Evolutionary conservation across 768 basidiomycete species (phyloP).

Genomic region (Lentinula detonsa): DNA sequence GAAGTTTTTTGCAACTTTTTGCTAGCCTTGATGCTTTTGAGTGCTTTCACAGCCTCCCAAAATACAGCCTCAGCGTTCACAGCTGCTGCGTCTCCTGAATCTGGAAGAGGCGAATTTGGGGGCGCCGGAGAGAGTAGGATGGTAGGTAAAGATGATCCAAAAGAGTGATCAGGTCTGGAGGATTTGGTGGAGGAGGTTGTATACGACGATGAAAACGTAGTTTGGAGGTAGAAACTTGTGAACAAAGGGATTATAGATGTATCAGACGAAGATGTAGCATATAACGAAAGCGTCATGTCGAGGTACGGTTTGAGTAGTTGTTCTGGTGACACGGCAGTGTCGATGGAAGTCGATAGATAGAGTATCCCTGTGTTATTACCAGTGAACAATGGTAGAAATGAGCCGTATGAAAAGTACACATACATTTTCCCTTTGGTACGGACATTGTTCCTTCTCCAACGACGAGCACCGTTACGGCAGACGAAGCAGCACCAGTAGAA

Average conservation of each 20-base stretch:
- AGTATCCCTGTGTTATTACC: slow-evolving; percentile 18
- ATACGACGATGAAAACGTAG: not conserved
- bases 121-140: not conserved
- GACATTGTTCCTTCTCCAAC: slow-evolving; percentile 72
- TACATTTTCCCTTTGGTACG: slow-evolving; percentile 70
- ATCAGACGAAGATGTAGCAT: not conserved
- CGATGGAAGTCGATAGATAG: not conserved
- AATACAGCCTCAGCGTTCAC: slow-evolving; percentile 52
- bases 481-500: slow-evolving; percentile 35
- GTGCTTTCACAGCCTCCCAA: slow-evolving; percentile 32
- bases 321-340: not conserved
- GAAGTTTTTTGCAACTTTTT: too few species aligned
- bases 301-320: slow-evolving; percentile 3
- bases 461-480: slow-evolving; percentile 56
- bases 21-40: slow-evolving; percentile 12
- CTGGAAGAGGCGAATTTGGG: slow-evolving; percentile 35
- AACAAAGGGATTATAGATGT: not conserved
- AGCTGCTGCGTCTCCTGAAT: slow-evolving; percentile 52
- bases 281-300: not conserved
- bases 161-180: not conserved
- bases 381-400: not conserved
- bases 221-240: not conserved
- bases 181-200: not conserved
- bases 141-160: not conserved
- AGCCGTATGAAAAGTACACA: slow-evolving; percentile 13